A percentile compares a stretch with the other conserved stretches of the same genome.
phyloP scores from a whole-genome alignment of 352 stramenopile species.

The Globisporangium canariense region DNA sequence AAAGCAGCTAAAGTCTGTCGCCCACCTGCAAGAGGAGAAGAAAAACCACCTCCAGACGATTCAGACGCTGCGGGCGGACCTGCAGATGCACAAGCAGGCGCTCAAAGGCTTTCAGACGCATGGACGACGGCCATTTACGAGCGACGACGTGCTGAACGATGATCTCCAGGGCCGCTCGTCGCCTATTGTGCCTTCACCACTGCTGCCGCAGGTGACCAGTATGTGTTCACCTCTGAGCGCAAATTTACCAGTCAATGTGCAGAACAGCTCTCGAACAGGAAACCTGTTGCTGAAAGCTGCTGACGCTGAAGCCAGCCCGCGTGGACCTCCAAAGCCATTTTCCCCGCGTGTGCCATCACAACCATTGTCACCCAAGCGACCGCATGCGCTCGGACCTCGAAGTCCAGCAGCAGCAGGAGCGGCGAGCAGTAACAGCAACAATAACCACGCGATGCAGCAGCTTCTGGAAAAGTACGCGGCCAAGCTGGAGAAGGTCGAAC shows the following conservation, averaged over 20 bases:
- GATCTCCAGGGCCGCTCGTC: background rate
- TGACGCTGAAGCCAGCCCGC: background rate
- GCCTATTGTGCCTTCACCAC: background rate
- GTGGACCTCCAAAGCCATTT: background rate
- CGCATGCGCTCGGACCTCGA: background rate
- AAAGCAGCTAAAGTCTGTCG: slow-evolving; percentile 46
- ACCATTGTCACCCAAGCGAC: slow-evolving; percentile 1
- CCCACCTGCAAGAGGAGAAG: slow-evolving; percentile 46
- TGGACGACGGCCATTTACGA: background rate
- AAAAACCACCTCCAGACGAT: slow-evolving; percentile 40
- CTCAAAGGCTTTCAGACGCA: slow-evolving; percentile 27
- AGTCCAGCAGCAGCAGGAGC: background rate
- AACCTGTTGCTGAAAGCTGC: background rate
- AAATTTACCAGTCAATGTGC: background rate
- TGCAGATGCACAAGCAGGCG: slow-evolving; percentile 49
- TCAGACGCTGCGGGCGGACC: slow-evolving; percentile 36
- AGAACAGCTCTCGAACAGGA: background rate
- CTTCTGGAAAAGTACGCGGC: slow-evolving; percentile 25
- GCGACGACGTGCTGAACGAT: background rate
- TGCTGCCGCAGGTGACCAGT: slow-evolving; percentile 10
- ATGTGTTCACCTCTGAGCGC: background rate
- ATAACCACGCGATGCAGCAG: slow-evolving; percentile 8
- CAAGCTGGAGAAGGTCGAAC: slow-evolving; percentile 42
- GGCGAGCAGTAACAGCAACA: slow-evolving; percentile 1
- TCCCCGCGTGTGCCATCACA: slow-evolving; percentile 3